A percentile compares a stretch with the other conserved stretches of the same genome.
These are phyloP conservation scores for Aspergillus phoenicis DNA, from an alignment of 2,329 filamentous ascomycete genomes.

Conservation along the genomic window DNA sequence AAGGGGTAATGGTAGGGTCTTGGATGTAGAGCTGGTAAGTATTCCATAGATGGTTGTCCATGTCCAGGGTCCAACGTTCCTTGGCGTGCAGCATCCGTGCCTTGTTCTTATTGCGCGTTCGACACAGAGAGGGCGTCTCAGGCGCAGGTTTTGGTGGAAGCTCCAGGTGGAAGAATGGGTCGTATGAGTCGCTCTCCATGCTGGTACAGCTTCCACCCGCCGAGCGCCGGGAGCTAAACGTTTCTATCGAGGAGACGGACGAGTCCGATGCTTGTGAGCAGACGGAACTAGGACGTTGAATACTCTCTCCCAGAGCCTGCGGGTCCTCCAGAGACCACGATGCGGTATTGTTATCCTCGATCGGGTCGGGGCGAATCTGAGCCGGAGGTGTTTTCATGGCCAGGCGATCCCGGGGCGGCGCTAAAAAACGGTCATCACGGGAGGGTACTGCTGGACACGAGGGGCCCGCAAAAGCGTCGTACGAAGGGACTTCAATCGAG, in stretches of 20 bases:
- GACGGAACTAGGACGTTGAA: slow-evolving; percentile 59
- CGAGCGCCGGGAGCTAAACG: slow-evolving; percentile 58
- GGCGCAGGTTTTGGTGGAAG: slow-evolving; percentile 39
- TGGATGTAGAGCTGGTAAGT: slow-evolving; percentile 68
- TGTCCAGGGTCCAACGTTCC: slow-evolving; percentile 60
- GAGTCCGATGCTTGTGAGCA: slow-evolving; percentile 64
- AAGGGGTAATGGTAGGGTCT: slow-evolving; percentile 66
- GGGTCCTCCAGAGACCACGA: slow-evolving; percentile 38
- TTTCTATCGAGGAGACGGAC: slow-evolving; percentile 62
- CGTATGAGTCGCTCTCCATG: slow-evolving; percentile 60
- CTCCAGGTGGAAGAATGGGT: slow-evolving; percentile 56
- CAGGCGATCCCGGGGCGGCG: slow-evolving; percentile 42
- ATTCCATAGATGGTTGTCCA: slow-evolving; percentile 68
- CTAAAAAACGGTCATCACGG: slow-evolving; percentile 40
- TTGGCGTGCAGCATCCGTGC: slow-evolving; percentile 25
- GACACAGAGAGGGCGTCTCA: slow-evolving; percentile 42
- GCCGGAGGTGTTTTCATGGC: slow-evolving; percentile 49
- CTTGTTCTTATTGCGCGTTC: slow-evolving; percentile 28
- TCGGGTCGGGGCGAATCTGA: slow-evolving; percentile 45
- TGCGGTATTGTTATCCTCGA: slow-evolving; percentile 32
- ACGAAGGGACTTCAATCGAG: slow-evolving; percentile 45
- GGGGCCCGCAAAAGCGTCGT: slow-evolving; percentile 30
- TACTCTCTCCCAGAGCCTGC: slow-evolving; percentile 43
- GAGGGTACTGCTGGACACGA: slow-evolving; percentile 28
- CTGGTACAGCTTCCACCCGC: slow-evolving; percentile 63